phyloP scores from a whole-genome alignment of 2,329 filamentous ascomycete species.

The Chaetomiaceae sp. region DNA sequence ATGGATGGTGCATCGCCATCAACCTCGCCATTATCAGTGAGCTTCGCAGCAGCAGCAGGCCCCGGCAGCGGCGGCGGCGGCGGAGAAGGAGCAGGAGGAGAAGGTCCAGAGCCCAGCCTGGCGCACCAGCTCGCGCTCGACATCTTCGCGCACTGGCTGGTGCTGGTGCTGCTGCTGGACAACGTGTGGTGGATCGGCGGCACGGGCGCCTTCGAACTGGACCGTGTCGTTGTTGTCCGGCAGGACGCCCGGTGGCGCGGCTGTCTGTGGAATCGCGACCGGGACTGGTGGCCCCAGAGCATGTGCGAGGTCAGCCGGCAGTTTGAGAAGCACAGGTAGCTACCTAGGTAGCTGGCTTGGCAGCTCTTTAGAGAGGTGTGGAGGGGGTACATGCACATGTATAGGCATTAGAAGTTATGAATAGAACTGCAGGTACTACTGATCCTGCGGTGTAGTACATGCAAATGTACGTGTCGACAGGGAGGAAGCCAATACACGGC shows the following conservation, averaged over 20 bases:
- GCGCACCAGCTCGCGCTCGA: conserved; percentile 29
- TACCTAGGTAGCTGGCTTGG: too few relatives aligned
- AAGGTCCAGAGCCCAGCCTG: background rate
- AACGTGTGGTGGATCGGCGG: conserved; percentile 37
- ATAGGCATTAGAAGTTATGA: too few relatives aligned
- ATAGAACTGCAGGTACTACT: too few relatives aligned
- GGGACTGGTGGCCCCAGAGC: conserved; percentile 33
- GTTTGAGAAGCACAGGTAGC: conserved; percentile 16
- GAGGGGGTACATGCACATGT: too few relatives aligned
- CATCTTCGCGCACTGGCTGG: conserved; percentile 36
- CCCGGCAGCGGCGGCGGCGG: too few relatives aligned
- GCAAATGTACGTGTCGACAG: too few relatives aligned
- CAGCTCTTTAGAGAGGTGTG: too few relatives aligned
- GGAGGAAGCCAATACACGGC: too few relatives aligned
- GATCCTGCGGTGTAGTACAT: too few relatives aligned
- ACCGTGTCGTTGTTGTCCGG: conserved; percentile 22
- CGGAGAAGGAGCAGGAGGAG: too few relatives aligned
- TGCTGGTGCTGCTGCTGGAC: conserved; percentile 33
- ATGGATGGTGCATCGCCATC: background rate
- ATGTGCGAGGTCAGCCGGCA: conserved; percentile 27
- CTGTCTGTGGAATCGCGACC: conserved; percentile 9
- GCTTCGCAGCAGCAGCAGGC: too few relatives aligned
- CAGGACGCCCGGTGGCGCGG: conserved; percentile 5
- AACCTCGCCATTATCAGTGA: too few relatives aligned
- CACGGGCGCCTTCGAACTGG: conserved; percentile 32